Percentiles rank a stretch among this genome's conserved stretches.
Evolutionary conservation across 768 basidiomycete genomes (phyloP).

Genomic region (Lactarius akahatsu): DNA sequence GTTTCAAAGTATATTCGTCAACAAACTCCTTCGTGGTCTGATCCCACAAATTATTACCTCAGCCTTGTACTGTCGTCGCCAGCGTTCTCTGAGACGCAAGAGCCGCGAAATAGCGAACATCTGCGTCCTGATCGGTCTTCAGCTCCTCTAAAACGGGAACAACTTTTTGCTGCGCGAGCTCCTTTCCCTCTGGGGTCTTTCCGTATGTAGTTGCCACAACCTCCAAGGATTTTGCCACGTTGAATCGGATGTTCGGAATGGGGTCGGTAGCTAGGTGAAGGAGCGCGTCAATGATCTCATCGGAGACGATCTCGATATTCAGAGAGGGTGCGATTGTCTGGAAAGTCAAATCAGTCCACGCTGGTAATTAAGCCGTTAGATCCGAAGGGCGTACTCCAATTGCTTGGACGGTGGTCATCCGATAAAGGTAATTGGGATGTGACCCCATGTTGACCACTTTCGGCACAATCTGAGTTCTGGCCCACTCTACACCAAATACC

Average conservation of each 20-base stretch:
- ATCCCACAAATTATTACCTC: slow-evolving; percentile 36
- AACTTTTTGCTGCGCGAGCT: slow-evolving; percentile 71
- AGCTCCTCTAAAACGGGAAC: slow-evolving; percentile 83
- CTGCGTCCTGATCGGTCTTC: slow-evolving; percentile 87
- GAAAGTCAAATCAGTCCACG: slow-evolving; percentile 5
- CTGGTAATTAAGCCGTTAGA: slow-evolving; percentile 3
- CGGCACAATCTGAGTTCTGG: slow-evolving; percentile 88
- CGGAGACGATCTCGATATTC: slow-evolving; percentile 75
- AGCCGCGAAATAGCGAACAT: slow-evolving; percentile 92
- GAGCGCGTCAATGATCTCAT: slow-evolving; percentile 82
- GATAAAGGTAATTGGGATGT: slow-evolving; percentile 94
- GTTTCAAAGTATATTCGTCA: slow-evolving; percentile 9
- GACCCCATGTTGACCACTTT: slow-evolving; percentile 97
- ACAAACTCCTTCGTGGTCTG: neutral
- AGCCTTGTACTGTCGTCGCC: slow-evolving; percentile 39
- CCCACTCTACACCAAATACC: slow-evolving; percentile 99
- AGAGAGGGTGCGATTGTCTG: slow-evolving; percentile 95
- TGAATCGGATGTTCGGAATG: slow-evolving; percentile 99
- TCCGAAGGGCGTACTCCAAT: slow-evolving; percentile 71
- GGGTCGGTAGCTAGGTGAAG: slow-evolving; percentile 81
- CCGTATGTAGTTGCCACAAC: slow-evolving; percentile 75
- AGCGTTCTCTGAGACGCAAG: slow-evolving; percentile 68
- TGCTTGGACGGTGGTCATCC: slow-evolving; percentile 99
- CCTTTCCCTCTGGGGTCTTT: slow-evolving; percentile 61
- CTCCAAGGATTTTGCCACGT: slow-evolving; percentile 94